Percentiles rank a stretch among this genome's conserved stretches.
phyloP scores from a whole-genome alignment of 2,329 filamentous ascomycete species.

The Eutypa lata region DNA sequence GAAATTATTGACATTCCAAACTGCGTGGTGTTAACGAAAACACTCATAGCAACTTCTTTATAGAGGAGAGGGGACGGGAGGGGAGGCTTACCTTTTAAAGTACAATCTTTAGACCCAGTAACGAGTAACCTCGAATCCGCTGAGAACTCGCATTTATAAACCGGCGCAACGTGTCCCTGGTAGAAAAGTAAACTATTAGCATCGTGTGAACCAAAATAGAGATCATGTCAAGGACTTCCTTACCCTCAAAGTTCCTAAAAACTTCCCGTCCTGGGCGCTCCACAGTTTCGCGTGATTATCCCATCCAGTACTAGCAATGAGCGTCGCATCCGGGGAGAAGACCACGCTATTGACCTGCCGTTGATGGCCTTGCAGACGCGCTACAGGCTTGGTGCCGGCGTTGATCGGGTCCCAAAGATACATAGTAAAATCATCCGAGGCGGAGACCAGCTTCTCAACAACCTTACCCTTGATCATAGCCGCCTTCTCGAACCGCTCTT shows the following conservation, averaged over 20 bases:
- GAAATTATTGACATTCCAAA: conserved; percentile 85
- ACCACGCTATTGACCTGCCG: conserved; percentile 96
- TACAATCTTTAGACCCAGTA: conserved; percentile 86
- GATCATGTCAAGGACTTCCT: conserved; percentile 49
- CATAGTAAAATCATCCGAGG: conserved; percentile 94
- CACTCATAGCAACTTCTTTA: neutral
- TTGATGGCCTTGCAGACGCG: conserved; percentile 88
- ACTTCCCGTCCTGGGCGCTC: conserved; percentile 71
- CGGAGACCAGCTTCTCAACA: conserved; percentile 82
- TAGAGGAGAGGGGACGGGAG: neutral
- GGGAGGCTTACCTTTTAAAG: conserved; percentile 57
- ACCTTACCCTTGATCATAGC: conserved; percentile 73
- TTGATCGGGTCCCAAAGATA: conserved; percentile 86
- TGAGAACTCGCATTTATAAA: conserved; percentile 91
- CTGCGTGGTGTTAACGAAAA: conserved; percentile 25
- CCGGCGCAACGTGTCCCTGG: conserved; percentile 57
- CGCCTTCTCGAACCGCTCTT: conserved; percentile 80
- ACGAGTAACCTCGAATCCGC: conserved; percentile 80
- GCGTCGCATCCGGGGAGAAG: conserved; percentile 84
- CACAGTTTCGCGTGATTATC: conserved; percentile 95
- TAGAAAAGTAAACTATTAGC: neutral
- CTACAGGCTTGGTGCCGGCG: conserved; percentile 74
- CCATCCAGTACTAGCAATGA: conserved; percentile 86
- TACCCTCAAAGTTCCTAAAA: conserved; percentile 78
- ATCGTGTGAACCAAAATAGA: no score